These are phyloP conservation scores for Iberis amara DNA, from an alignment of 441 rosid species.

Conservation along the genomic window DNA sequence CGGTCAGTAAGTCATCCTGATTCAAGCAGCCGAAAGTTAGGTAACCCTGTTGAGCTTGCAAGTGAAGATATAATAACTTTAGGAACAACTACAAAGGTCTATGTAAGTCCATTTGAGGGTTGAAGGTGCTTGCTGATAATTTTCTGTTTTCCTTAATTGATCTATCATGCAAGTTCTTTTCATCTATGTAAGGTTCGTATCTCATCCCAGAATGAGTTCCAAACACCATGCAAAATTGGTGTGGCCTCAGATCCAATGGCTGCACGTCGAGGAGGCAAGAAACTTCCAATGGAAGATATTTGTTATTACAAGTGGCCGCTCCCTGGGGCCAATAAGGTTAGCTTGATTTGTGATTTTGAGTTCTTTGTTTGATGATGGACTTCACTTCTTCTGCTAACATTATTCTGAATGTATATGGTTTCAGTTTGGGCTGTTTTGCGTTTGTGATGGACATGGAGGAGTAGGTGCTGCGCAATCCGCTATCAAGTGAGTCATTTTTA, in stretches of 20 bases:
- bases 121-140: conserved; percentile 13
- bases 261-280: conserved; percentile 82
- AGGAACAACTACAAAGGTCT: conserved; percentile 65
- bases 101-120: conserved; percentile 43
- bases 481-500: conserved; percentile 60
- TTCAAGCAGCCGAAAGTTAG: conserved; percentile 70
- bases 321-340: conserved; percentile 73
- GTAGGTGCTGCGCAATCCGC: conserved; percentile 82
- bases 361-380: conserved; percentile 21
- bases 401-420: conserved; percentile 24
- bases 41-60: conserved; percentile 66
- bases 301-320: conserved; percentile 90
- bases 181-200: conserved; percentile 58
- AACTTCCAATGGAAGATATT: conserved; percentile 94
- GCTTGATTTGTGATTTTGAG: conserved; percentile 26
- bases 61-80: conserved; percentile 76
- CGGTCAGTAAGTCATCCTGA: conserved; percentile 57
- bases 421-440: conserved; percentile 92
- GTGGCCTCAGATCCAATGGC: conserved; percentile 96
- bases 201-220: conserved; percentile 46
- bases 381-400: conserved; percentile 25
- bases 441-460: conserved; percentile 98
- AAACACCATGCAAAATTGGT: conserved; percentile 68
- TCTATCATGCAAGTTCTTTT: conserved; percentile 23
- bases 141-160: neutral